A percentile compares a stretch with the other conserved stretches of the same genome.
phyloP scores from a whole-genome alignment of 306 rosid genomes.

The Cucurbita ficifolia region DNA sequence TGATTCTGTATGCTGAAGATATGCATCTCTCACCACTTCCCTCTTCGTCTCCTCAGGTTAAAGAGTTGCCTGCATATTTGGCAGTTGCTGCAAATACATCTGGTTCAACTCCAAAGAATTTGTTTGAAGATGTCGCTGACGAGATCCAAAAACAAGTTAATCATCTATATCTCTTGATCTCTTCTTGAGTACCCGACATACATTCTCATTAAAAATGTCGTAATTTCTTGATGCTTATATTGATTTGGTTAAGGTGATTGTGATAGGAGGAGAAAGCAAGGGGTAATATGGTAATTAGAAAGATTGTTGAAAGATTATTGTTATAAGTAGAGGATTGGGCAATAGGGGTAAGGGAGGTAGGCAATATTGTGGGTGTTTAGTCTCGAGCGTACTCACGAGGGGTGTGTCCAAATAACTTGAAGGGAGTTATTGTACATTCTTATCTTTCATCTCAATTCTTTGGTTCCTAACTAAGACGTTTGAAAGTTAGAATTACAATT shows the following conservation, averaged over 20 bases:
- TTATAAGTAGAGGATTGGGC: not conserved
- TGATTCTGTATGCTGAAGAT: not conserved
- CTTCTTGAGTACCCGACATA: not conserved
- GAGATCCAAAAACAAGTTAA: constrained; percentile 77
- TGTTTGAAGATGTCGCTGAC: constrained; percentile 77
- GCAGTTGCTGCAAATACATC: constrained; percentile 75
- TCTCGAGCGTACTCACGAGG: not conserved
- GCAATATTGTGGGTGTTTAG: not conserved
- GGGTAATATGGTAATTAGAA: not conserved
- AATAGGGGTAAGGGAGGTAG: not conserved
- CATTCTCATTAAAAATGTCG: not conserved
- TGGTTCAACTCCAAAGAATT: constrained; percentile 82
- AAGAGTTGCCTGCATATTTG: constrained; percentile 57
- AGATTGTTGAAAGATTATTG: not conserved
- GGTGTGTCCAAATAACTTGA: not conserved
- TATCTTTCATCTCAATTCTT: not conserved
- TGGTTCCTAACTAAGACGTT: not conserved
- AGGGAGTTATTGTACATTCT: not conserved
- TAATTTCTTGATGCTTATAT: not conserved
- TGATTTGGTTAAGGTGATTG: not conserved
- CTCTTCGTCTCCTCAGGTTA: constrained; percentile 28
- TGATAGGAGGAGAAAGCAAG: not conserved
- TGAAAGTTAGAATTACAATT: not conserved
- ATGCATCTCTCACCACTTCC: not conserved
- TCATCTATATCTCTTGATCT: constrained; percentile 10